phyloP scores from a whole-genome alignment of 192 early-diverging fungal genomes.

The Coemansia sp. region DNA sequence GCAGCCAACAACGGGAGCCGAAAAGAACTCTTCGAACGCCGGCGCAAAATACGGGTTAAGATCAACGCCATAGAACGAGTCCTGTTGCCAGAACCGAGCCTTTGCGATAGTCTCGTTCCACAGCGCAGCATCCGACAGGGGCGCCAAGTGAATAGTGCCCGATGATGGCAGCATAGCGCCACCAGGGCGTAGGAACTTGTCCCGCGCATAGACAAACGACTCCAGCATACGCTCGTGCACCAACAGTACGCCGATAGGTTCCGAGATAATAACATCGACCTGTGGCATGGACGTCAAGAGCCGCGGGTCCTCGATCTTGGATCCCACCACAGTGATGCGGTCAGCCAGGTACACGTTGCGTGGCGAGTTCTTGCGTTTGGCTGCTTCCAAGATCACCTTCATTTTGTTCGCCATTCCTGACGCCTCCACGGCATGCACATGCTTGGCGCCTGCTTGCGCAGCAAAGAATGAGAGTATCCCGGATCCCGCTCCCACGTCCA shows the following conservation, averaged over 20 bases:
- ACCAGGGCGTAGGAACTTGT: conserved; percentile 88
- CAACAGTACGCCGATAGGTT: conserved; percentile 95
- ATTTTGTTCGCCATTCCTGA: conserved; percentile 94
- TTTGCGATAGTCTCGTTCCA: conserved; percentile 95
- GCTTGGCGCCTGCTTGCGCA: conserved; percentile 86
- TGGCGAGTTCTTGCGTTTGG: conserved; percentile 47
- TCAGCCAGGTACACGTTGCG: conserved; percentile 77
- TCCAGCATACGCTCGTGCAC: conserved; percentile 95
- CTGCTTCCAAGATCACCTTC: conserved; percentile 67
- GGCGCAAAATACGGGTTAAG: conserved; percentile 77
- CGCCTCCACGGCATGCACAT: conserved; percentile 96
- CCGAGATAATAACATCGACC: conserved; percentile 94
- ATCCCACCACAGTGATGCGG: conserved; percentile 76
- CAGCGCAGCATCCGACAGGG: conserved; percentile 70
- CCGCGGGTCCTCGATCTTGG: conserved; percentile 84
- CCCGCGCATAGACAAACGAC: conserved; percentile 56
- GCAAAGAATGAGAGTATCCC: conserved; percentile 97
- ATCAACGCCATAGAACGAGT: conserved; percentile 90
- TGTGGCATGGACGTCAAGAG: conserved; percentile 59
- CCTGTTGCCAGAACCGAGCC: conserved; percentile 82
- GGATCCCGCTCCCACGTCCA: conserved; percentile 94
- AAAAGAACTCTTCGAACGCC: conserved; percentile 79
- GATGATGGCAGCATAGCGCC: conserved; percentile 88
- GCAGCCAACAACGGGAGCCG: conserved; percentile 88
- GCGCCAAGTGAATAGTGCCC: conserved; percentile 88